phyloP scores from a whole-genome alignment of 164 flowering plant genomes.

The Nelumbo lutea region DNA sequence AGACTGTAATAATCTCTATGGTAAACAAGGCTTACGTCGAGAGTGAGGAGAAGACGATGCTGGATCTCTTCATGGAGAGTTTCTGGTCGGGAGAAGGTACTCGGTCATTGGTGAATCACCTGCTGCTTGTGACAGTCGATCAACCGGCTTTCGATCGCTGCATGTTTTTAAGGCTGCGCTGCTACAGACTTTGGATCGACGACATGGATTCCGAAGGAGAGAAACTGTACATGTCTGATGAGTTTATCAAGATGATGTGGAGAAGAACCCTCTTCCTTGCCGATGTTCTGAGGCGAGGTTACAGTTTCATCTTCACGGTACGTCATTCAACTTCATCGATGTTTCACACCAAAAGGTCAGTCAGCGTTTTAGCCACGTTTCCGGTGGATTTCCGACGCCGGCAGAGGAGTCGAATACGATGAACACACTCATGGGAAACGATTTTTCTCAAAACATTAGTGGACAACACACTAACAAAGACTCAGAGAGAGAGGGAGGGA shows the following conservation, averaged over 20 bases:
- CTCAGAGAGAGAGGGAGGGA: too few relatives aligned
- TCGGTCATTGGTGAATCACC: conserved; percentile 35
- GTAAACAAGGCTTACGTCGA: conserved; percentile 66
- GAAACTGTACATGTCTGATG: conserved; percentile 59
- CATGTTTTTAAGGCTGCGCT: conserved; percentile 40
- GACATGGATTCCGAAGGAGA: conserved; percentile 59
- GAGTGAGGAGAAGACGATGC: conserved; percentile 47
- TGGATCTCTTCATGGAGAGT: conserved; percentile 62
- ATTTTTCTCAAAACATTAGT: too few relatives aligned
- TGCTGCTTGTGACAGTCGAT: conserved; percentile 58
- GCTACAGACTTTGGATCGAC: conserved; percentile 51
- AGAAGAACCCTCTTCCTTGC: conserved; percentile 51
- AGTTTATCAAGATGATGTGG: conserved; percentile 88
- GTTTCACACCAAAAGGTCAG: too few relatives aligned
- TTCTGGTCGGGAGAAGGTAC: conserved; percentile 70
- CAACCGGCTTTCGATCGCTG: conserved; percentile 56
- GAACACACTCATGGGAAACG: too few relatives aligned
- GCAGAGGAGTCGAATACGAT: too few relatives aligned
- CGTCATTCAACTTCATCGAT: not conserved
- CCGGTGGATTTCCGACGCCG: too few relatives aligned
- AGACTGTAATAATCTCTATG: conserved; percentile 54
- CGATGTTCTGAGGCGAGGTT: conserved; percentile 58
- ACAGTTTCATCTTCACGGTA: conserved; percentile 79
- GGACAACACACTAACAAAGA: too few relatives aligned
- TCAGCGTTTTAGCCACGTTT: too few relatives aligned